Evolutionary conservation across 352 stramenopile species (phyloP).

Genomic region (Phytophthora pistaciae): DNA sequence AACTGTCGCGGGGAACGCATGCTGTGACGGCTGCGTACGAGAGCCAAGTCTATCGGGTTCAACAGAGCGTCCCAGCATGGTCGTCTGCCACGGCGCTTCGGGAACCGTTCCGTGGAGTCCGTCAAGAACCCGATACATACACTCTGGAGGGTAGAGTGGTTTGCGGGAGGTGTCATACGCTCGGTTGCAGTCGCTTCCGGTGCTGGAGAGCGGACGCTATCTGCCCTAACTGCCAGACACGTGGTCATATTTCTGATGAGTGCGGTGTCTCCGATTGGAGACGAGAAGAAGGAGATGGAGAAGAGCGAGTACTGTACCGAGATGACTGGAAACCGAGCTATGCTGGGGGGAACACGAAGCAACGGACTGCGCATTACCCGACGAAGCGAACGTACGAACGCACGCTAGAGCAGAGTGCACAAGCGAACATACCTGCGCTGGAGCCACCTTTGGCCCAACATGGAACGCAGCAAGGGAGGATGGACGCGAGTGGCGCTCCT

Average conservation of each 20-base stretch:
- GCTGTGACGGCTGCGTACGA: not conserved
- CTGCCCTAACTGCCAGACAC: not conserved
- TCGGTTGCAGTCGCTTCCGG: not conserved
- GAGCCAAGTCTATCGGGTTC: not conserved
- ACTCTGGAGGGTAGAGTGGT: not conserved
- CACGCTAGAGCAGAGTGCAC: not conserved
- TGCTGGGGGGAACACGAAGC: no score
- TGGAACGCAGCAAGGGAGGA: slow-evolving; percentile 1
- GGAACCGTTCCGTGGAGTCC: not conserved
- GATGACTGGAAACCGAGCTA: no score
- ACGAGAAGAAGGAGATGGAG: no score
- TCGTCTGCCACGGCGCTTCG: not conserved
- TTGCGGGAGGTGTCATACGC: not conserved
- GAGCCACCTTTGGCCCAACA: not conserved
- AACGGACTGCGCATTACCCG: not conserved
- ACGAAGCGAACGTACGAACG: not conserved
- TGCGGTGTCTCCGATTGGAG: not conserved
- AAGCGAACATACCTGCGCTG: not conserved
- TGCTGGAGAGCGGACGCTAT: not conserved
- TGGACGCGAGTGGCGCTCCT: not conserved
- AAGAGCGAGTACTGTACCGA: no score
- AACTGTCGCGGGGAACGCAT: not conserved
- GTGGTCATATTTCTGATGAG: not conserved
- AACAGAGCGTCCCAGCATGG: not conserved
- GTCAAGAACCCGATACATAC: not conserved